Evolutionary conservation across 116 monocot species (phyloP), one percentile per base, ranked within the genome.

Genomic region (Zostera marina): DNA sequence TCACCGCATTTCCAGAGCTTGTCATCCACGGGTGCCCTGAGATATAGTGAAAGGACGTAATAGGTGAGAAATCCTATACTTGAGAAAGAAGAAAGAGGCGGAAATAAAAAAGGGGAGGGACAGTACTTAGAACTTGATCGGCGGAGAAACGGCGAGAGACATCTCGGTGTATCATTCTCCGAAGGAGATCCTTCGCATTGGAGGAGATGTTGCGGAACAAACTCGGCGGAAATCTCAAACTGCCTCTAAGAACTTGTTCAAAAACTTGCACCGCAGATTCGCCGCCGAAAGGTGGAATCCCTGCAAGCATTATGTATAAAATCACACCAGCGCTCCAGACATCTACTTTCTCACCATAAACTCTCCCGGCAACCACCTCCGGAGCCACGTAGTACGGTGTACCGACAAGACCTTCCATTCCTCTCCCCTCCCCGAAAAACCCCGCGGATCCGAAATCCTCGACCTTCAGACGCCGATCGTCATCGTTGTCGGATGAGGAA

Each of bases 351-450:
- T 84, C 88, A 2, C 65, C 66, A 71, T 94, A 94, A 3, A 78
- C 79, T 32, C 60, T 71, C 32, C 84, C 88, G 0, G 68, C 59
- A 14, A 93, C 54, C 51, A 93, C 88, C 76, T 93, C 93, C 38
- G 93, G 93, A 42, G 88, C 88, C 39, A 84, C 81, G 70, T 94
- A 94, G 70, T 81, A 81, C 44, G 93, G 84, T 22, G 93, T 88
- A 9, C 88, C 93, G 1, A 94, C 76, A 9, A 94, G 19, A 16
- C 84, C 93, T 25, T 66, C 62, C 77, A 84, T 75, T 61, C 51
- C 20, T 44, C 72, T 21, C 46, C 74, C 75, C 23, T 79, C 84
- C 6, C 77, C 77, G 67, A 88, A 84, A 41, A 56, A 72, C 41
- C 52, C 88, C 14, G 88, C 93, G 39, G 84, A 81, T 16, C 92